These are phyloP conservation scores for Ascochyta rabiei DNA, from an alignment of 2,329 filamentous ascomycete genomes.

Conservation along the genomic window DNA sequence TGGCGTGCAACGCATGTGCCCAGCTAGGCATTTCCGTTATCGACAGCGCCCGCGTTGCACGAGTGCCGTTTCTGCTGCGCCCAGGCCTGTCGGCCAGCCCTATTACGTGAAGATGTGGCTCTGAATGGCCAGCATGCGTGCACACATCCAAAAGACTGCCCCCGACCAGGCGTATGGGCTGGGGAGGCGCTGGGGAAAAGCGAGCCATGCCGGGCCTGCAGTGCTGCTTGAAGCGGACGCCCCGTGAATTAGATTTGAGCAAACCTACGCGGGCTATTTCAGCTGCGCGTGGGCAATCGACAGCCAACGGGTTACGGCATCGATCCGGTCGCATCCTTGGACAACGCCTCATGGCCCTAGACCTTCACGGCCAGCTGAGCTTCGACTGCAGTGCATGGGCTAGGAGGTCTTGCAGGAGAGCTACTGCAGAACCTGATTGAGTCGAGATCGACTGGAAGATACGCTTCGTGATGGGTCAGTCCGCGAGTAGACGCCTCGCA, in stretches of 20 bases:
- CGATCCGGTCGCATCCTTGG: not conserved
- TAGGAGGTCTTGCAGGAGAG: not conserved
- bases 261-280: not conserved
- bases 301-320: slow-evolving; percentile 2
- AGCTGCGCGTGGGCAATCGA: slow-evolving; percentile 3
- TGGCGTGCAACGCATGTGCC: slow-evolving; percentile 13
- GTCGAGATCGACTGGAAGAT: not conserved
- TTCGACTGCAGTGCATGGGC: not conserved
- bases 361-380: slow-evolving; percentile 7
- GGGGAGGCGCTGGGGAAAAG: slow-evolving; percentile 7
- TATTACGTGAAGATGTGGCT: slow-evolving; percentile 6
- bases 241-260: not conserved
- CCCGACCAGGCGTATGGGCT: slow-evolving; percentile 13
- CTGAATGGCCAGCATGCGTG: slow-evolving; percentile 4
- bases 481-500: not conserved
- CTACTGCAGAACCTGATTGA: slow-evolving; percentile 1
- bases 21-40: slow-evolving; percentile 4
- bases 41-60: slow-evolving; percentile 9
- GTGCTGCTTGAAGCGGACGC: slow-evolving; percentile 6
- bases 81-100: slow-evolving; percentile 13
- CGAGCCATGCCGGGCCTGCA: slow-evolving; percentile 9
- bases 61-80: slow-evolving; percentile 5
- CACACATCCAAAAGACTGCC: not conserved
- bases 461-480: not conserved
- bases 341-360: not conserved